phyloP scores from a whole-genome alignment of 2,329 filamentous ascomycete genomes.

The Coniochaeta sp. region DNA sequence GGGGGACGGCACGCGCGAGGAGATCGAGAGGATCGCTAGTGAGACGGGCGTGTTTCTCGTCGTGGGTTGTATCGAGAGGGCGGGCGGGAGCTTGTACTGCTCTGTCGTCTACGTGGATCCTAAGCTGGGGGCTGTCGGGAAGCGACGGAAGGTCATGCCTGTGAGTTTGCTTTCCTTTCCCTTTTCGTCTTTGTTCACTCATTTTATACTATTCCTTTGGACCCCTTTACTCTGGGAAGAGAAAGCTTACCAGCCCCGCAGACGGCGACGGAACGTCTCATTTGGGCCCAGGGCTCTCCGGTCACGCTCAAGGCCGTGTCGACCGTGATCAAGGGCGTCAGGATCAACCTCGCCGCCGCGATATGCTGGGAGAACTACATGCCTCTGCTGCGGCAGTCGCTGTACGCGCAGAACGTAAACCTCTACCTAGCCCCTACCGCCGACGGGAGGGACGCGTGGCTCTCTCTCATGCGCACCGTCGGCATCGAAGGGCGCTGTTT shows the following conservation, averaged over 20 bases:
- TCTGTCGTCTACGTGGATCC: constrained; percentile 77
- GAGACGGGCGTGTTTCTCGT: constrained; percentile 79
- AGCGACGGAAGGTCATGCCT: constrained; percentile 88
- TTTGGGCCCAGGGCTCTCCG: constrained; percentile 83
- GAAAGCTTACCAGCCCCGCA: not conserved
- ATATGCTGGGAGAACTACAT: constrained; percentile 99
- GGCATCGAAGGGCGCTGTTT: constrained; percentile 78
- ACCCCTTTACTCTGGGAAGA: too few relatives aligned
- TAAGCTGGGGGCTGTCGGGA: constrained; percentile 63
- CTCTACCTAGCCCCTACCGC: constrained; percentile 87
- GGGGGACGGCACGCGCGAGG: constrained; percentile 64
- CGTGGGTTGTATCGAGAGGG: constrained; percentile 70
- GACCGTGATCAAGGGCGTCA: constrained; percentile 70
- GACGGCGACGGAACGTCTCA: constrained; percentile 73
- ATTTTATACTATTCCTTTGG: too few relatives aligned
- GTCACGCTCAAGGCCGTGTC: constrained; percentile 72
- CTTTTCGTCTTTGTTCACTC: too few relatives aligned
- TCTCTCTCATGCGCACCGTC: constrained; percentile 72
- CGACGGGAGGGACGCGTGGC: constrained; percentile 77
- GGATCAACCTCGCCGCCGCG: constrained; percentile 73
- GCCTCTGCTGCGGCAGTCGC: constrained; percentile 74
- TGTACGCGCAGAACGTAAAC: constrained; percentile 89
- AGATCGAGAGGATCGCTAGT: constrained; percentile 65
- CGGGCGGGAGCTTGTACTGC: constrained; percentile 80
- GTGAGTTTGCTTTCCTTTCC: too few relatives aligned